Evolutionary conservation across 2,329 filamentous ascomycete genomes (phyloP), one percentile per base, ranked within the genome.

Genomic region (Clonostachys solani): DNA sequence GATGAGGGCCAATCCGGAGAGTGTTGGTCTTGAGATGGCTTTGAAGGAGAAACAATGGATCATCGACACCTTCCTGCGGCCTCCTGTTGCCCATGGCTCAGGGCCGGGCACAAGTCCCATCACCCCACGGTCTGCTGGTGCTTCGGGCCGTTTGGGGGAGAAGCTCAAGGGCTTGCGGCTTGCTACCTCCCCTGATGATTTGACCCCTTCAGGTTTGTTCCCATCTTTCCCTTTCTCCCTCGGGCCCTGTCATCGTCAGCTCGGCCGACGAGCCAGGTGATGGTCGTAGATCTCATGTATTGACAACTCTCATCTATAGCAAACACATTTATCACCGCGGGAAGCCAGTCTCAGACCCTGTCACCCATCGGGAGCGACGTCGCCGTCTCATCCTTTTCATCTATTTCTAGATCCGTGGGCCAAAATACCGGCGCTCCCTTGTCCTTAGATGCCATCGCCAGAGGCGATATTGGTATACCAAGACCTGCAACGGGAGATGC

Each of bases 1-100:
- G 69, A 78, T 86, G 60, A 78, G 77, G 55, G 72, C 75, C 52
- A 95, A 95, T 60, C 77, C 79, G 12, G 91, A 96, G 68, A 87
- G 91, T 17, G 81, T 96, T 16, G 91, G 87, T 2, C 69, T 95
- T 47, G 83, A 89, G 60, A 95, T 95, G 86, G 89, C 86, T 0
- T 64, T 89, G 43, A 82, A 89, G 49, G 91, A 96, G 65, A 88
- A 84, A 61, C 79, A 87, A 55, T 95, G 90, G 90, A 91, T 96
- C 45, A 80, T 89, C 58, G 74, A 84, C 42, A 89, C 91, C 56
- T 96, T 95, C 48, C 59, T 62, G 34, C 55, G 50, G 36, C 57
- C 64, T 13, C 57, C 12, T 83, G 16, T 47, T 36, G 29, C 38
- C 23, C 29, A 34, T 36, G 71, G 91, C 9, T 50, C 38, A 13